Conservation (phyloP, 1,284 basidiomycete genomes). For the Apiotrichum laibachii region DNA sequence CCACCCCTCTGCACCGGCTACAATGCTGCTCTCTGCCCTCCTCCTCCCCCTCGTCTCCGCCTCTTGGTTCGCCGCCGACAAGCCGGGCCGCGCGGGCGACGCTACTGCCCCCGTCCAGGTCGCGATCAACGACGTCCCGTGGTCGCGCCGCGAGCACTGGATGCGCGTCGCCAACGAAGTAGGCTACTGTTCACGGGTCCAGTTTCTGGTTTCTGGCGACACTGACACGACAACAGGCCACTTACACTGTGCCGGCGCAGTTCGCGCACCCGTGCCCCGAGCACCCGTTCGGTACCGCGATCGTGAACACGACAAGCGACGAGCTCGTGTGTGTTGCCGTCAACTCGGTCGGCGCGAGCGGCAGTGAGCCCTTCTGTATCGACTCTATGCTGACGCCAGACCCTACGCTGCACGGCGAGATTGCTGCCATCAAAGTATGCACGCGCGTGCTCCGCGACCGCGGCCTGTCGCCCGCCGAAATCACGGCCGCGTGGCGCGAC, state of each 20-base stretch:
- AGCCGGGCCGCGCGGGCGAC: not conserved
- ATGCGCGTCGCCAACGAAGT: conserved; percentile 33
- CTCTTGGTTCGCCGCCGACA: no score
- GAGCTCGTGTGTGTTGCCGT: conserved; percentile 29
- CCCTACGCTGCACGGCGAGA: conserved; percentile 35
- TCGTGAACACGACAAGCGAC: conserved; percentile 32
- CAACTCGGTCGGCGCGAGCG: conserved; percentile 27
- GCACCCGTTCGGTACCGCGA: conserved; percentile 29
- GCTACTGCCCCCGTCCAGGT: not conserved
- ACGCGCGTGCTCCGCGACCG: conserved; percentile 25
- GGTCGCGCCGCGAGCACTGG: conserved; percentile 30
- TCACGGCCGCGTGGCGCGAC: conserved; percentile 27
- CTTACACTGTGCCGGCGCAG: conserved; percentile 16
- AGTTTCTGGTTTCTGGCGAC: no score
- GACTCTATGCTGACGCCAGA: conserved; percentile 13
- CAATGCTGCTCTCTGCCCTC: no score
- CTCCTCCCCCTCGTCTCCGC: no score
- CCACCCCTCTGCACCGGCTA: no score
- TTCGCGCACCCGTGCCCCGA: conserved; percentile 34
- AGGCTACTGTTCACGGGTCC: not conserved
- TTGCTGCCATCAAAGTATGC: conserved; percentile 30
- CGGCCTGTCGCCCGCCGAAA: conserved; percentile 25
- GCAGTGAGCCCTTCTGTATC: conserved; percentile 19
- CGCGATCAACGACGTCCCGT: conserved; percentile 33
- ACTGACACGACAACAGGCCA: conserved; percentile 9